These are phyloP conservation scores for Cyathus olla DNA, from an alignment of 1,284 basidiomycete genomes.

Conservation along the genomic window DNA sequence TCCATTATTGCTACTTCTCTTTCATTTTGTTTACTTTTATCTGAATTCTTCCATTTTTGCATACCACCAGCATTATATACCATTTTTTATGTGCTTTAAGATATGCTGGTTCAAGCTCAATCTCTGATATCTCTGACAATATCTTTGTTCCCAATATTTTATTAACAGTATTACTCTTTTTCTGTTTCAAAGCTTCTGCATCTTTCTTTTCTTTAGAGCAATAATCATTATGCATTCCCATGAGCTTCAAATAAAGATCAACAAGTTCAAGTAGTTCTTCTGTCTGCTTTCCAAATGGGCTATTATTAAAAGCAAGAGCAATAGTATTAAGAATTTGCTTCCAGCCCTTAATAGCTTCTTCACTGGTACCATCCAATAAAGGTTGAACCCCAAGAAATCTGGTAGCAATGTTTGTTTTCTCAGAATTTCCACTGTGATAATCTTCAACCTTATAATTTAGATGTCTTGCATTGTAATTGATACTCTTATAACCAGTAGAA, in stretches of 20 bases:
- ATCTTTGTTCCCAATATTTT: not conserved
- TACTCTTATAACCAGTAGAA: conserved; percentile 21
- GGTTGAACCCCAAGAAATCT: conserved; percentile 20
- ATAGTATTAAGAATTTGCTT: conserved; percentile 12
- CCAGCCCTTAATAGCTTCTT: conserved; percentile 21
- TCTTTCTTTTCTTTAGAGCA: conserved; percentile 28
- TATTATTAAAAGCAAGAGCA: conserved; percentile 17
- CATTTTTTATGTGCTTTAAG: not conserved
- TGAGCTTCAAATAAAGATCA: conserved; percentile 18
- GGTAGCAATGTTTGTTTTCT: conserved; percentile 10
- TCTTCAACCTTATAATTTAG: conserved; percentile 14
- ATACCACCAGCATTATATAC: not conserved
- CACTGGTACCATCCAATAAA: conserved; percentile 23
- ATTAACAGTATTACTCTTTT: not conserved
- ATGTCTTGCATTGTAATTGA: conserved; percentile 25
- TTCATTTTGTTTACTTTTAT: too few relatives aligned
- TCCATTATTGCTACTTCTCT: not conserved
- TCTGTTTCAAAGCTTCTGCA: not conserved
- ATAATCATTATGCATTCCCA: conserved; percentile 21
- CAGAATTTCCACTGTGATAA: conserved; percentile 2
- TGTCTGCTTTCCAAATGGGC: conserved; percentile 16
- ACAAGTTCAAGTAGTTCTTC: conserved; percentile 9
- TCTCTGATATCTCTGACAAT: not conserved
- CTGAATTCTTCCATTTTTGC: not conserved
- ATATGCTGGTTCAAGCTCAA: not conserved